Evolutionary conservation across 352 stramenopile species (phyloP), one percentile per base, ranked within the genome.

Genomic region (Aphanomyces cochlioides): DNA sequence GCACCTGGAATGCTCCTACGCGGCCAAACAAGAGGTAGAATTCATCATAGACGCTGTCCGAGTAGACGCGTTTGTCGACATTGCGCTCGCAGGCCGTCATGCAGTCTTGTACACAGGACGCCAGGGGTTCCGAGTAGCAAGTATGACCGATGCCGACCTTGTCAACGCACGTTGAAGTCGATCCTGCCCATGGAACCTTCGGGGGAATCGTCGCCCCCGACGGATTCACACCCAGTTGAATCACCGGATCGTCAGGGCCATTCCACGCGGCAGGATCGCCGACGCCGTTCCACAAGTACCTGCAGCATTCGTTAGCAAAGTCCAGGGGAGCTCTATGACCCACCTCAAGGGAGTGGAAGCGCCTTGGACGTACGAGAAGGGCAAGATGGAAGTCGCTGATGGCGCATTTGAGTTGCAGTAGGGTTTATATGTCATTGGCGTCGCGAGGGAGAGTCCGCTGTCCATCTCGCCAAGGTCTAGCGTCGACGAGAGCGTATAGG

Each of bases 11-110:
- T 28, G 50, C 17, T 58, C 56, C 7, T 66, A 66, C 57, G 8
- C 57, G 57, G 65, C 85, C 83, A 59, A 92, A 90, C 10, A 92
- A 67, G 67, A 89, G 82, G 40, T 72, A 75, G 48, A 90, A 92
- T 63, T 81, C 45, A 12, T 50, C 38, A 56, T 82, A 82, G 13
- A 90, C 76, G 17, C 66, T 56, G n/a, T 75, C 56, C 4, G 76
- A 72, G 69, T 88, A 88, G 12, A 74, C 69, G 34, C 78, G 81
- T 10, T 79, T 74, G 36, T 77, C 81, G 3, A 87, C 54, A 28
- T 90, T 75, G 12, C 38, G 63, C 15, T 75, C 54, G 37, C 83
- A 92, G 28, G 85, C 74, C 3, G 64, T 57, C 79, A 85, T 80
- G 66, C 85, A 92, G 5, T 83, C 82, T 3, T 74, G 76, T 7